Percentiles rank a stretch among this genome's conserved stretches.
phyloP scores from a whole-genome alignment of 2,329 filamentous ascomycete genomes.

The Ophiostoma australiae region DNA sequence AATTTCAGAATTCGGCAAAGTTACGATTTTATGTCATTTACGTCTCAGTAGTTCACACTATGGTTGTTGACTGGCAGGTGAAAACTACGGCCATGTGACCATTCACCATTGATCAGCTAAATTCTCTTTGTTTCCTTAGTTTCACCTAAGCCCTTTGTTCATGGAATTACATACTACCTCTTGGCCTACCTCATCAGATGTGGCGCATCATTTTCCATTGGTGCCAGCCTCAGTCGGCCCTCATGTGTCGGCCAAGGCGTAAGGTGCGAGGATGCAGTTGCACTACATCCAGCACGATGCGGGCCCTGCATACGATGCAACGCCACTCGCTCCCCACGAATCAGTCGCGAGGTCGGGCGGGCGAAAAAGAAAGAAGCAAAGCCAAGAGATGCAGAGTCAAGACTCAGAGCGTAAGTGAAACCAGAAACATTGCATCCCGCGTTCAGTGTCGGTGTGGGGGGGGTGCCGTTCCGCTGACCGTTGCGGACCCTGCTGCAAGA shows the following conservation, averaged over 20 bases:
- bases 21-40: too few species aligned
- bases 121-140: not conserved
- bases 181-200: not conserved
- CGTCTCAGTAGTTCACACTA: not conserved
- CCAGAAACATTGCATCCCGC: not conserved
- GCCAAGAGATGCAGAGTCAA: conserved; percentile 4
- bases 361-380: not conserved
- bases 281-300: not conserved
- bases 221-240: not conserved
- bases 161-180: not conserved
- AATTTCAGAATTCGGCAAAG: too few species aligned
- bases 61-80: not conserved
- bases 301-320: not conserved
- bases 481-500: not conserved
- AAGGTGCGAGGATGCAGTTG: not conserved
- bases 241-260: not conserved
- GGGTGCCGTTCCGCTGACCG: not conserved
- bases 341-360: not conserved
- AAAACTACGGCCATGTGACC: not conserved
- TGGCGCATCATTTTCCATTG: too few species aligned
- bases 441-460: not conserved
- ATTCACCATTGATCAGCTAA: not conserved
- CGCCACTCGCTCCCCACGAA: not conserved
- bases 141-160: not conserved
- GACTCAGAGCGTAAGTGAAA: not conserved